phyloP scores from a whole-genome alignment of 495 filamentous ascomycete genomes.

The Trichoderma erinaceum region DNA sequence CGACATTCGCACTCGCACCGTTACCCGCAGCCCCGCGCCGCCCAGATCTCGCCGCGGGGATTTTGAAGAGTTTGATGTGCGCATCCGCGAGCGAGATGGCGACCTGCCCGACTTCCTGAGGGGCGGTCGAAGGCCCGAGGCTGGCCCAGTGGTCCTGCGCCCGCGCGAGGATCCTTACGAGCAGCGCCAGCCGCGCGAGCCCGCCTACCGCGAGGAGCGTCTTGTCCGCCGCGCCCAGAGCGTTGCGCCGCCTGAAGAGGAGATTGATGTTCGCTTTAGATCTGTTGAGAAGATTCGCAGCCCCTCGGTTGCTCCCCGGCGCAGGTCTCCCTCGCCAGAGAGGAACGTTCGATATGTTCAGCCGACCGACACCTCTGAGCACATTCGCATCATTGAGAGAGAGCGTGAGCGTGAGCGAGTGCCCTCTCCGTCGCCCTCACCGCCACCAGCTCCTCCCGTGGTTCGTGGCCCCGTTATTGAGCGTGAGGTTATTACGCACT shows the following conservation, averaged over 20 bases:
- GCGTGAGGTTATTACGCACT: constrained; percentile 78
- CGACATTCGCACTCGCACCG: constrained; percentile 39
- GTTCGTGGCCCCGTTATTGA: constrained; percentile 67
- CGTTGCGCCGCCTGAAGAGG: constrained; percentile 26
- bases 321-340: constrained; percentile 22
- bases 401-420: constrained; percentile 41
- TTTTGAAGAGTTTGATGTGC: constrained; percentile 34
- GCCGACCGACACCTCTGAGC: constrained; percentile 18
- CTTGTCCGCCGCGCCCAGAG: constrained; percentile 30
- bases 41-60: constrained; percentile 27
- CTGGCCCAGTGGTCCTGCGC: constrained; percentile 39
- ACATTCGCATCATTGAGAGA: constrained; percentile 36
- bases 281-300: constrained; percentile 26
- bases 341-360: constrained; percentile 5
- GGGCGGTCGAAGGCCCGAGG: constrained; percentile 29
- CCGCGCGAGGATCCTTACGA: constrained; percentile 42
- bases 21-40: constrained; percentile 28
- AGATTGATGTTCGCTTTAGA: constrained; percentile 27
- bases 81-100: constrained; percentile 29
- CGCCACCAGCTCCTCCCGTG: constrained; percentile 46
- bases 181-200: constrained; percentile 34
- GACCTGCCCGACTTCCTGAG: constrained; percentile 38
- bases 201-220: constrained; percentile 34
- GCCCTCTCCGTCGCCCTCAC: constrained; percentile 42
- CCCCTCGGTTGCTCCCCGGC: constrained; percentile 15